Conservation (phyloP, 176 grass and related monocot species). For the Oryza glaberrima region DNA sequence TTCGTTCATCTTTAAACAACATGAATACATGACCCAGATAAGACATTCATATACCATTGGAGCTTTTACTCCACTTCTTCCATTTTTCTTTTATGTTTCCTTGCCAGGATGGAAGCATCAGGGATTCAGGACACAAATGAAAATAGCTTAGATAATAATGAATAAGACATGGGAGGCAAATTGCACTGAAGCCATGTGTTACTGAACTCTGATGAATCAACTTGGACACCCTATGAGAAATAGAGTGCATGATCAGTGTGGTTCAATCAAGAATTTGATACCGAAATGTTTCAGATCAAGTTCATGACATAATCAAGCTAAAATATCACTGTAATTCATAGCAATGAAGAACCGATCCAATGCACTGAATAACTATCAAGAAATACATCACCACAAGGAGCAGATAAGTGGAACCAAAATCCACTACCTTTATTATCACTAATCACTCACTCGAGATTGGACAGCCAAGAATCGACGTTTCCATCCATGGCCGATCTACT, state of each 20-base stretch:
- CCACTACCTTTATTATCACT: conserved; percentile 44
- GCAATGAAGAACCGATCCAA: neutral
- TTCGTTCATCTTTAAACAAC: neutral
- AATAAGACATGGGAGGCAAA: neutral
- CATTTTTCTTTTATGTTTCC: neutral
- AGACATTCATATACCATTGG: neutral
- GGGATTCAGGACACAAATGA: neutral
- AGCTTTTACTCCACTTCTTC: neutral
- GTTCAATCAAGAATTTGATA: neutral
- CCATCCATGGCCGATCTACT: conserved; percentile 22
- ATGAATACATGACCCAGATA: neutral
- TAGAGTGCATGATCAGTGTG: neutral
- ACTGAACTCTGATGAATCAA: neutral
- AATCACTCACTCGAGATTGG: neutral
- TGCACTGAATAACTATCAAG: conserved; percentile 19
- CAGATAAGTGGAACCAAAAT: conserved; percentile 26
- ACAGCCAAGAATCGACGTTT: neutral
- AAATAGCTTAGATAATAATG: neutral
- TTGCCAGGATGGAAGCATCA: neutral
- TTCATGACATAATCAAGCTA: neutral
- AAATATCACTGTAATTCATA: neutral
- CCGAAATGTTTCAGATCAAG: neutral
- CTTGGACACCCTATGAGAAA: neutral
- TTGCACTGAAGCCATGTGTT: neutral
- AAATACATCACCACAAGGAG: neutral